Evolutionary conservation across 352 stramenopile genomes (phyloP), one percentile per base, ranked within the genome.

Genomic region (Globisporangium nagaii): DNA sequence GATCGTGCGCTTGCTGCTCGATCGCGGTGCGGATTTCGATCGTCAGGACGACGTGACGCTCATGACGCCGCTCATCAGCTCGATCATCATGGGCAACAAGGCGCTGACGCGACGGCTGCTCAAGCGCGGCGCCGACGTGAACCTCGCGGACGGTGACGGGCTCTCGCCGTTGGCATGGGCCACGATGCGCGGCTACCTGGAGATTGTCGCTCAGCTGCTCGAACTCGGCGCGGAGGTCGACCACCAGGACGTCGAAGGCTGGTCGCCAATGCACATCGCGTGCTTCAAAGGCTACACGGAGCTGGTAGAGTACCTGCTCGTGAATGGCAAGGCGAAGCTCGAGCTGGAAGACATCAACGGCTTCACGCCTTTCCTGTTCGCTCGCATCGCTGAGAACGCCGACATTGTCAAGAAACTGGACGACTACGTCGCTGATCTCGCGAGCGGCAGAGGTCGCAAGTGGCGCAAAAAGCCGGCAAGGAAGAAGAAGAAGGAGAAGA

Each of bases 11-110:
- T 60, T 93, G 35, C 50, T 93, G 24, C 65, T 93, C 3, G 82
- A 90, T 30, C 79, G 81, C 22, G 75, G 73, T 2, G 82, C 82
- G 0, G 71, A 90, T 34, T 66, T 89, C 27, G 74, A 92, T 53
- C 54, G 73, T 8, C 77, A 87, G 28, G 78, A 93, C 42, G 67
- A 86, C 45, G 45, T 54, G 1, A 81, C 74, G 27, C 58, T 81
- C 9, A 68, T 73, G 35, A 79, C 77, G n/a, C 75, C 82, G 34
- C 66, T 93, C 20, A 83, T 86, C 54, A 89, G 71, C 39, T 72
- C 73, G 1, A 83, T 88, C 56, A 79, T 93, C 53, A 93, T 92
- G 82, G 82, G 78, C 41, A 92, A 92, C 62, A 92, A 92, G 56
- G 73, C 79, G 20, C 47, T 93, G 3, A 82, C 82, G 32, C 63